These are phyloP conservation scores for Rhizopogon vinicolor DNA, from an alignment of 768 basidiomycete genomes.

Conservation along the genomic window DNA sequence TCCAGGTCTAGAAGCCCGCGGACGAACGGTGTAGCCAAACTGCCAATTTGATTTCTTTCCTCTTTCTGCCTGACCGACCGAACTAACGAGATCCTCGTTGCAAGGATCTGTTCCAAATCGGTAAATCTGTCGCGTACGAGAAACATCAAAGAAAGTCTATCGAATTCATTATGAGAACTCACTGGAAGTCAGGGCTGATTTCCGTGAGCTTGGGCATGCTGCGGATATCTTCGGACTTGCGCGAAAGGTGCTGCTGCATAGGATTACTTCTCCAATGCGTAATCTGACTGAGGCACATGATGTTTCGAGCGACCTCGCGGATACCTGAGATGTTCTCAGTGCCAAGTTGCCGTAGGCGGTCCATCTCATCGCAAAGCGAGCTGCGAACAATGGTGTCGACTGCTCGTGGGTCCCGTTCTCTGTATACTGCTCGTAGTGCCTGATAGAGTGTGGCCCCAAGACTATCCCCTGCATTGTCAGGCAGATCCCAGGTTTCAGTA, in stretches of 20 bases:
- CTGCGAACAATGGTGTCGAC: conserved; percentile 47
- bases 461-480: conserved; percentile 46
- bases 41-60: conserved; percentile 74
- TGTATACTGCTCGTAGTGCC: conserved; percentile 76
- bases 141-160: neutral
- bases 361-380: conserved; percentile 57
- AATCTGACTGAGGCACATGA: conserved; percentile 82
- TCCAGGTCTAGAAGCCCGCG: conserved; percentile 54
- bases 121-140: conserved; percentile 48
- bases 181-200: conserved; percentile 64
- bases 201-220: conserved; percentile 41
- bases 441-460: conserved; percentile 66
- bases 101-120: conserved; percentile 71
- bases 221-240: conserved; percentile 28
- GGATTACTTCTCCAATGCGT: conserved; percentile 49
- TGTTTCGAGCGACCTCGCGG: conserved; percentile 56
- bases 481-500: conserved; percentile 93
- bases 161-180: conserved; percentile 22
- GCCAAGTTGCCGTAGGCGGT: conserved; percentile 57
- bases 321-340: conserved; percentile 80
- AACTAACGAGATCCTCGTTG: conserved; percentile 79
- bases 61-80: conserved; percentile 67
- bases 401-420: conserved; percentile 55
- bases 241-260: conserved; percentile 21
- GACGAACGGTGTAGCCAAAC: conserved; percentile 50